Percentiles rank a stretch among this genome's conserved stretches.
Evolutionary conservation across 2,329 filamentous ascomycete genomes (phyloP).

Genomic region (Fonsecaea multimorphosa): DNA sequence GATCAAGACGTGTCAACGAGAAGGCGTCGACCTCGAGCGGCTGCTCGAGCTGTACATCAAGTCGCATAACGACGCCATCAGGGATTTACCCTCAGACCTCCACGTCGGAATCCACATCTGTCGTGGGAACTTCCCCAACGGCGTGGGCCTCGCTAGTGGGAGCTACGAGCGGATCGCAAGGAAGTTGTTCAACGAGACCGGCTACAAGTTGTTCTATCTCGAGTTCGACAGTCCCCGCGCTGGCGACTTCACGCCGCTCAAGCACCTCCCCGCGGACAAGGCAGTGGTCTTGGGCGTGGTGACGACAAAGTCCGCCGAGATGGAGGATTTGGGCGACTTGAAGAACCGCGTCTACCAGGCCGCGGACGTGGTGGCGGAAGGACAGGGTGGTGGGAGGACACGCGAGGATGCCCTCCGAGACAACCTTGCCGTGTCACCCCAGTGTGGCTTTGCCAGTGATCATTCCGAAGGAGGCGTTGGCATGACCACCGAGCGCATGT

Average conservation of each 20-base stretch:
- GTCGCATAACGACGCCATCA: constrained; percentile 53
- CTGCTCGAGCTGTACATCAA: constrained; percentile 77
- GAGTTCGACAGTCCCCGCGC: constrained; percentile 36
- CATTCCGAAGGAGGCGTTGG: constrained; percentile 68
- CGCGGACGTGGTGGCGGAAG: constrained; percentile 25
- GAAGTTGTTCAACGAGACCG: constrained; percentile 30
- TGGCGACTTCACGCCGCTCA: constrained; percentile 33
- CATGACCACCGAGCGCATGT: constrained; percentile 72
- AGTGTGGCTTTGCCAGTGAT: constrained; percentile 77
- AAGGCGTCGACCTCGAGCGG: constrained; percentile 71
- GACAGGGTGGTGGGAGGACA: constrained; percentile 15
- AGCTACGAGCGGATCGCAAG: constrained; percentile 32
- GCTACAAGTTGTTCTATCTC: constrained; percentile 32
- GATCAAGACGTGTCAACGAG: constrained; percentile 71
- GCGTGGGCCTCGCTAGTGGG: constrained; percentile 28
- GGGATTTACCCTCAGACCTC: constrained; percentile 23
- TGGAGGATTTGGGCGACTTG: constrained; percentile 26
- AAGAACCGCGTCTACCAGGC: constrained; percentile 27
- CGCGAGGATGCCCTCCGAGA: constrained; percentile 42
- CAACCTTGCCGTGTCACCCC: constrained; percentile 71
- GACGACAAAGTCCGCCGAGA: constrained; percentile 30
- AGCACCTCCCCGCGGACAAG: constrained; percentile 30
- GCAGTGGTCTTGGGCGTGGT: constrained; percentile 33
- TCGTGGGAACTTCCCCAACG: constrained; percentile 32
- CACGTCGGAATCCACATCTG: constrained; percentile 32